Evolutionary conservation across 1,284 basidiomycete species (phyloP), one percentile per base, ranked within the genome.

Genomic region (Earliella scabrosa): DNA sequence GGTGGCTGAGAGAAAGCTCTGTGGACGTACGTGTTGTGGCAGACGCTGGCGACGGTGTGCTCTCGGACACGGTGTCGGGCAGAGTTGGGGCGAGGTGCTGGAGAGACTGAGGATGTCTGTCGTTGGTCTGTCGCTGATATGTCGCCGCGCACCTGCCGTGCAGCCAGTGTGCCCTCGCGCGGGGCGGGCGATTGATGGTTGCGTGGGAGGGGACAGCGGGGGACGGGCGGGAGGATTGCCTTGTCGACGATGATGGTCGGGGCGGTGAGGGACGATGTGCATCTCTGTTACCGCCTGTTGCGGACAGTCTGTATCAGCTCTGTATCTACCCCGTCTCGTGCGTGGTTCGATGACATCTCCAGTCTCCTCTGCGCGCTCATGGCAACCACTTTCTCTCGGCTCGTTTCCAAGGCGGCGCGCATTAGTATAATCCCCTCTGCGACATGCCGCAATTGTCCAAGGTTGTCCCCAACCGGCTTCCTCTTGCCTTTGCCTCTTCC

Each of bases 301-400:
- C n/a, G n/a, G n/a, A n/a, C n/a, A n/a, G n/a, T n/a, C n/a, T n/a
- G n/a, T n/a, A n/a, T n/a, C n/a, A 23, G 29, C 44, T 51, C 50
- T 44, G 50, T 51, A 44, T 51, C 50, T 36, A 27, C 49, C 40
- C 47, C 27, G 38, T 32, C 10, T 32, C 23, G 32, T 52, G 26
- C 35, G 47, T 21, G 48, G 48, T 43, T 39, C 24, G 16, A 45
- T 54, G 47, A 36, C 47, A 63, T 63, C 61, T 63, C 52, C 52
- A 49, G 50, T 44, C 48, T 56, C 45, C 56, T 50, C 41, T n/a
- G 45, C 47, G 45, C 53, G 54, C 59, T 60, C 68, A 62, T 70
- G 65, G 67, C 67, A 70, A 70, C 68, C 64, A 63, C 61, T 59
- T 64, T 66, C 63, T 59, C 61, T 66, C 63, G 65, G 65, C 63